phyloP scores from a whole-genome alignment of 768 basidiomycete species.

The Erythrobasidium yunnanense region DNA sequence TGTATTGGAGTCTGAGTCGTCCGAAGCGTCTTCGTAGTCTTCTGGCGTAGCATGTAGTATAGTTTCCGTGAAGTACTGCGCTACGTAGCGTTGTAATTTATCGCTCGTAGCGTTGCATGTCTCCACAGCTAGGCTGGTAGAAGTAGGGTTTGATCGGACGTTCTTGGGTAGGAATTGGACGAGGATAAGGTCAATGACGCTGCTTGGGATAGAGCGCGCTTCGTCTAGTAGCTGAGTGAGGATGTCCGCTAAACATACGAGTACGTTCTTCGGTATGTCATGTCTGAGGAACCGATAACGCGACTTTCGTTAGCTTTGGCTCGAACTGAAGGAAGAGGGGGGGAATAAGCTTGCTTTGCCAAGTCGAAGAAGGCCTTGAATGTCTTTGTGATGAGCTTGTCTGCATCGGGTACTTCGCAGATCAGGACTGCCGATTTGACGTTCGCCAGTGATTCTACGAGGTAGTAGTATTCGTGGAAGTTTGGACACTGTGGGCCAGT shows the following conservation, averaged over 20 bases:
- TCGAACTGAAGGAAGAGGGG: background rate
- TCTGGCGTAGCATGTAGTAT: slow-evolving; percentile 21
- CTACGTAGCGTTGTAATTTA: slow-evolving; percentile 76
- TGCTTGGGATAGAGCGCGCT: slow-evolving; percentile 59
- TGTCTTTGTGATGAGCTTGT: slow-evolving; percentile 69
- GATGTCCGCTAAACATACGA: slow-evolving; percentile 77
- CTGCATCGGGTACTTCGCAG: slow-evolving; percentile 76
- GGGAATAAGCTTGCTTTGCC: slow-evolving; percentile 47
- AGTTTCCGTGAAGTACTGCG: slow-evolving; percentile 81
- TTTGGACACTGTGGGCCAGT: slow-evolving; percentile 49
- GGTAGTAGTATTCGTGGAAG: slow-evolving; percentile 77
- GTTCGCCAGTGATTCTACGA: slow-evolving; percentile 83
- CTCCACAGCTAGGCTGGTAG: slow-evolving; percentile 56
- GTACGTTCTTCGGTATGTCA: slow-evolving; percentile 65
- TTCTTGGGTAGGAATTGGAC: slow-evolving; percentile 70
- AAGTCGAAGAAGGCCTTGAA: slow-evolving; percentile 75
- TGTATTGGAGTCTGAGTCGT: slow-evolving; percentile 2
- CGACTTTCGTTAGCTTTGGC: background rate
- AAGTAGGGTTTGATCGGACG: slow-evolving; percentile 47
- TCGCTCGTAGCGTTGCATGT: slow-evolving; percentile 74
- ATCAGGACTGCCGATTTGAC: slow-evolving; percentile 91
- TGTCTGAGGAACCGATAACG: slow-evolving; percentile 44
- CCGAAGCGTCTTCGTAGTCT: slow-evolving; percentile 46
- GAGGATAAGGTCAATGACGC: slow-evolving; percentile 69
- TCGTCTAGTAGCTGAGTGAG: slow-evolving; percentile 83